These are phyloP conservation scores for Candida rishiriensis DNA, from an alignment of 805 yeast genomes.

Conservation along the genomic window DNA sequence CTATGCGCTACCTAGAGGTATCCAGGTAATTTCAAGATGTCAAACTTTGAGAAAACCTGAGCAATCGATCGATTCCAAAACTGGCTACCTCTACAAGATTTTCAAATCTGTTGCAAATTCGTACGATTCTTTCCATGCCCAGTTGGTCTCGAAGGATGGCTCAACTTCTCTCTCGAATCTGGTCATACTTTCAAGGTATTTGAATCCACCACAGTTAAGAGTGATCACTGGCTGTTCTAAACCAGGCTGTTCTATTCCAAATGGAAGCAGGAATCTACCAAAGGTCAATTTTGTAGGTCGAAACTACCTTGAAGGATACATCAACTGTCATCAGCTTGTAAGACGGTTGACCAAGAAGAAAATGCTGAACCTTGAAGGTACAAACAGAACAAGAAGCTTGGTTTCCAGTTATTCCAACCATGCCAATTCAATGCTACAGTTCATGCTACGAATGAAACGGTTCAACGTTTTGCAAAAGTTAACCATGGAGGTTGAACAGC, in stretches of 20 bases:
- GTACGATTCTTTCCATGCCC: conserved; percentile 17
- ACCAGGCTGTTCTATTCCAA: conserved; percentile 18
- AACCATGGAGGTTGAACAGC: conserved; percentile 2
- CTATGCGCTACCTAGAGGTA: conserved; percentile 21
- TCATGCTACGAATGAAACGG: conserved; percentile 15
- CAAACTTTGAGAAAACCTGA: conserved; percentile 18
- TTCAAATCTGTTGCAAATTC: conserved; percentile 27
- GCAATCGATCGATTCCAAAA: conserved; percentile 26
- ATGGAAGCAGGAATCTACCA: conserved; percentile 20
- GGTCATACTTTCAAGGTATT: conserved; percentile 20
- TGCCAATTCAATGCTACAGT: conserved; percentile 23
- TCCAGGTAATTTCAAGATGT: conserved; percentile 26
- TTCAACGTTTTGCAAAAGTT: conserved; percentile 8
- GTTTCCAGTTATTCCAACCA: conserved; percentile 10
- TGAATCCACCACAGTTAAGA: conserved; percentile 8
- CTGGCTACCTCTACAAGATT: conserved; percentile 24
- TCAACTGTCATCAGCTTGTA: conserved; percentile 30
- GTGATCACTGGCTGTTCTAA: no score
- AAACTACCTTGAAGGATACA: conserved; percentile 23
- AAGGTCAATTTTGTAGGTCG: conserved; percentile 26
- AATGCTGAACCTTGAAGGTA: conserved; percentile 2
- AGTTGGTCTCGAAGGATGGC: conserved; percentile 15
- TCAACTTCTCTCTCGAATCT: conserved; percentile 17
- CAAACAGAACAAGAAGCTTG: background rate
- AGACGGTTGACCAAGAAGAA: conserved; percentile 33